Base-by-base conservation (phyloP, 2,329 filamentous ascomycete species). In the Grosmannia clavigera region DNA sequence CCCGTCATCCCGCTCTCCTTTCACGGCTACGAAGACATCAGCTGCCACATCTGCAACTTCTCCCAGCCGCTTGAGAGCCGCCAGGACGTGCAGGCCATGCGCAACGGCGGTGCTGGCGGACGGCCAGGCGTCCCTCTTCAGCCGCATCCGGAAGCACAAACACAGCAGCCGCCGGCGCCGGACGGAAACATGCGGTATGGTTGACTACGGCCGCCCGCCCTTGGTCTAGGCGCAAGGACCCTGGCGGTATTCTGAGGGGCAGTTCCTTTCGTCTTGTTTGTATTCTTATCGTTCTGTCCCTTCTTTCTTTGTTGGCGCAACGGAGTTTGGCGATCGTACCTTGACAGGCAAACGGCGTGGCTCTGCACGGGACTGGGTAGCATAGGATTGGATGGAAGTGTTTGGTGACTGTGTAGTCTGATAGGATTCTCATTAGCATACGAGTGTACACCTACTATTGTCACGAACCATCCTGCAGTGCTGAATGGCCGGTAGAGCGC, bases 11-110 rank as follows among this genome's bases (percentile, higher is more conserved):
- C 88, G 0, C 85, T 91, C 68, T 85, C 82, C 54, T 76, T 85
- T 64, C 78, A 81, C 61, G 83, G 82, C 59, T 85, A 86, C 72
- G 76, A 85, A 66, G 87, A 90, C 67, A 79, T 92, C 60, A 76
- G 78, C 61, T 92, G 88, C 75, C 79, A 83, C 68, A 84, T 91
- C 70, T 92, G 88, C 79, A 83, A 86, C 70, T 91, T 90, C 70
- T 80, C 82, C 64, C 86, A 92, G 70, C 82, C 83, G 11, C 76
- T 86, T 59, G 76, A 81, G 64, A 76, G 79, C 66, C 74, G 81
- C 16, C 79, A 74, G 14, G 81, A 84, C 62, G 79, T 84, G 56
- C 75, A 78, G 68, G 74, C 74, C 59, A 80, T 83, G 65, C 71
- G 69, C 0, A 65, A 66, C 29, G 71, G 70, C 58, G 71, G 68